Base-by-base conservation (phyloP, 257 asterid species). In the Primulina eburnea region DNA sequence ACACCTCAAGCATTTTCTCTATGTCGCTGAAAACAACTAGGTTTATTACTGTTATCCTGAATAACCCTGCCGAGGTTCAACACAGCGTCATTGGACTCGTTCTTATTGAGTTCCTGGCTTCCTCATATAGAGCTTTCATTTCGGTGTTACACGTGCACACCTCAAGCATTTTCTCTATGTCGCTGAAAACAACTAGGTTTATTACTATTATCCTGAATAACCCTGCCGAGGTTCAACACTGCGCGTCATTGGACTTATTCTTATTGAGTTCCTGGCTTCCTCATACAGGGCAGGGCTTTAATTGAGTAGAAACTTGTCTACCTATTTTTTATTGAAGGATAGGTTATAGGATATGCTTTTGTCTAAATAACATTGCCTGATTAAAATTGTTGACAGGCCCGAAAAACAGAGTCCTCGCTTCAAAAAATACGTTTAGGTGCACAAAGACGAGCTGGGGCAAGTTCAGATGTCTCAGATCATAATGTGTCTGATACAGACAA, bases 361-460 rank as follows among this genome's bases (percentile, higher is more conserved):
- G 37, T 21, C 32, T 62, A 38, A 55, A 61, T 35, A n/a, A n/a
- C n/a, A n/a, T n/a, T n/a, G 29, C 1, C 29, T 26, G 2, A 58
- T 68, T 65, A 59, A 64, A 35, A 73, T 35, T 40, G 40, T 76
- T 78, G 43, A 75, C 91, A 92, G 98, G 96, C 95, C 64, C 72
- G 96, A 70, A 92, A 69, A 86, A 89, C 96, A 0, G 99, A 91
- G 87, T 87, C 96, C 58, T 94, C 99, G 4, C 99, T 94, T 69
- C 99, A 90, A 80, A 94, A 90, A 80, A 88, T 94, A 78, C 96
- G 99, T 37, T 68, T 85, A 77, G 96, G 96, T 6, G 99, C 97
- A 55, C 97, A 94, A 80, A 88, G 88, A 69, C 85, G 99, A 71
- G 90, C 90, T 56, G 99, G 96, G 80, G 97, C 96, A 11, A 94